Conservation (phyloP, 192 early-diverging fungal species). For the Coemansia sp. region DNA sequence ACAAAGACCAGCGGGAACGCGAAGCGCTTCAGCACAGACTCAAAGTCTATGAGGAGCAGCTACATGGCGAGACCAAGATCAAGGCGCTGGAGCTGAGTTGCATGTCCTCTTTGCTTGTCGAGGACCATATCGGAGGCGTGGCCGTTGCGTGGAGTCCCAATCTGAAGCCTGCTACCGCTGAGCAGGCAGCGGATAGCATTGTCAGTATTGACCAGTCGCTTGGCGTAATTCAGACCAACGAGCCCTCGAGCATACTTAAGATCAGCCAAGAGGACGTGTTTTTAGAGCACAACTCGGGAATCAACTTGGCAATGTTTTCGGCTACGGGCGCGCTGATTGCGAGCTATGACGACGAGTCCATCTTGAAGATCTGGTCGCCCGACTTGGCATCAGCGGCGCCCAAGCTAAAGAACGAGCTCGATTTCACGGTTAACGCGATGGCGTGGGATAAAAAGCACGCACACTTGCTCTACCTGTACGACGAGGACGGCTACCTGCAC, state of each 20-base stretch:
- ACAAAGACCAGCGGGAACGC: constrained; percentile 37
- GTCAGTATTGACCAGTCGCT: constrained; percentile 3
- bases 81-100: constrained; percentile 16
- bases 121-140: constrained; percentile 43
- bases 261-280: constrained; percentile 53
- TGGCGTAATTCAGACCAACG: constrained; percentile 23
- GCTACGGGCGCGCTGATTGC: constrained; percentile 45
- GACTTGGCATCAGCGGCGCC: constrained; percentile 31
- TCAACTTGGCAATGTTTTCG: constrained; percentile 47
- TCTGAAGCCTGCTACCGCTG: background rate
- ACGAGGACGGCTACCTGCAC: constrained; percentile 45
- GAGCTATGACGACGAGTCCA: constrained; percentile 54
- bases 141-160: constrained; percentile 12
- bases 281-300: constrained; percentile 49
- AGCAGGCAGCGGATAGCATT: background rate
- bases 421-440: constrained; percentile 47
- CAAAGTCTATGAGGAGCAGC: constrained; percentile 28
- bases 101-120: constrained; percentile 26
- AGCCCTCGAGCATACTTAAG: constrained; percentile 36
- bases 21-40: constrained; percentile 33
- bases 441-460: constrained; percentile 48
- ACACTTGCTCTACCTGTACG: constrained; percentile 49
- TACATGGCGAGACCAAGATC: constrained; percentile 42
- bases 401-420: constrained; percentile 51
- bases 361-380: constrained; percentile 51